These are phyloP conservation scores for Penicillium samsonianum DNA, from an alignment of 495 filamentous ascomycete genomes.

Conservation along the genomic window DNA sequence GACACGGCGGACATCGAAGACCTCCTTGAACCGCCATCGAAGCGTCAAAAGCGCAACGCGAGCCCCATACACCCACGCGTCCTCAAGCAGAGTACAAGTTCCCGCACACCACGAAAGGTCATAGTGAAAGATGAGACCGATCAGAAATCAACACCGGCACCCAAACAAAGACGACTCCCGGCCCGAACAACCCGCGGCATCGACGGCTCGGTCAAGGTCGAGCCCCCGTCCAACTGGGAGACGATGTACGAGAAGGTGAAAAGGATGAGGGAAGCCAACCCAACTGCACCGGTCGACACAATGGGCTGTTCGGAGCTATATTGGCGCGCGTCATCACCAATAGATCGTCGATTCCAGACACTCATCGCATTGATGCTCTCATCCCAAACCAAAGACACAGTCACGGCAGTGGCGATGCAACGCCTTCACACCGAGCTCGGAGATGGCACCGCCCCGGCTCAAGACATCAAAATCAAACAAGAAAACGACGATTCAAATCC, in stretches of 20 bases:
- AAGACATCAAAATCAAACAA: slow-evolving; percentile 15
- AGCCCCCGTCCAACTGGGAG: slow-evolving; percentile 82
- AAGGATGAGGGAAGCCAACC: slow-evolving; percentile 71
- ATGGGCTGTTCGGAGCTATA: slow-evolving; percentile 89
- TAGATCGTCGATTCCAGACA: slow-evolving; percentile 84
- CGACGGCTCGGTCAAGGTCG: slow-evolving; percentile 54
- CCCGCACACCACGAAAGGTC: slow-evolving; percentile 18
- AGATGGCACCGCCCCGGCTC: background rate
- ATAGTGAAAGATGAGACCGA: slow-evolving; percentile 30
- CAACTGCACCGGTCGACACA: slow-evolving; percentile 89
- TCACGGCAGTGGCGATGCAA: slow-evolving; percentile 82
- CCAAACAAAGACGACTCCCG: slow-evolving; percentile 57
- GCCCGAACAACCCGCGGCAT: slow-evolving; percentile 62
- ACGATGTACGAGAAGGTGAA: slow-evolving; percentile 75
- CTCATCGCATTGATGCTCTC: slow-evolving; percentile 94
- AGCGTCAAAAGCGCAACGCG: slow-evolving; percentile 54
- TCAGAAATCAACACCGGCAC: slow-evolving; percentile 28
- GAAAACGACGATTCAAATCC: slow-evolving; percentile 23
- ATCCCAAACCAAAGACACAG: slow-evolving; percentile 93
- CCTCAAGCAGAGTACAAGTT: slow-evolving; percentile 18
- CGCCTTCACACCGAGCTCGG: slow-evolving; percentile 74
- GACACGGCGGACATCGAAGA: slow-evolving; percentile 65
- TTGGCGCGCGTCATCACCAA: slow-evolving; percentile 41
- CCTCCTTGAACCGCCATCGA: slow-evolving; percentile 45
- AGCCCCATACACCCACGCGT: slow-evolving; percentile 8